Conservation (phyloP, 805 yeast species). For the Saccharomyces cerevisiae region DNA sequence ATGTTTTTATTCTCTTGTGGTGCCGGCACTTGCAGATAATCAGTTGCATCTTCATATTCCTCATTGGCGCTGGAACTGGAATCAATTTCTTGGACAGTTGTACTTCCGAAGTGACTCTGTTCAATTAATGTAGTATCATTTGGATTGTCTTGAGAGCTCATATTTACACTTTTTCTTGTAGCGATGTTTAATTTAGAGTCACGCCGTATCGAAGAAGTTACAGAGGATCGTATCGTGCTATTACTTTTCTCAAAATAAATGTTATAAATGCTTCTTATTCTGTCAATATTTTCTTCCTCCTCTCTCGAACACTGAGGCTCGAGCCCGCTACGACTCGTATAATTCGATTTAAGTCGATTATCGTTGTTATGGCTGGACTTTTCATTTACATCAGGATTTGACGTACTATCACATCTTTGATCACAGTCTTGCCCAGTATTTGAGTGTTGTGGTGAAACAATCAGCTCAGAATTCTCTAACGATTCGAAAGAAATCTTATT, state of each 20-base stretch:
- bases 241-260: conserved; percentile 56
- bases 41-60: neutral
- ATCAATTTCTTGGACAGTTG: neutral
- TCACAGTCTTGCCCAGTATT: neutral
- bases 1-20: neutral
- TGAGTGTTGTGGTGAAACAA: neutral
- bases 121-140: neutral
- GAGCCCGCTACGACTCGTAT: conserved; percentile 19
- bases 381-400: neutral
- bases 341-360: conserved; percentile 7
- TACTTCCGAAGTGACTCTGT: neutral
- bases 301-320: conserved; percentile 34
- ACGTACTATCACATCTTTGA: neutral
- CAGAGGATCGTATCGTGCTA: neutral
- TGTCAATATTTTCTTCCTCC: conserved; percentile 58
- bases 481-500: neutral
- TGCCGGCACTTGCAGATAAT: neutral
- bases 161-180: neutral
- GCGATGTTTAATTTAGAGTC: neutral
- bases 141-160: neutral
- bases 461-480: neutral
- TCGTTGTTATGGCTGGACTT: conserved; percentile 15
- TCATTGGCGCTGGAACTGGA: neutral
- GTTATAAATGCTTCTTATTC: conserved; percentile 73
- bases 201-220: neutral